Evolutionary conservation across 768 basidiomycete genomes (phyloP).

Genomic region (Auricularia sp.): DNA sequence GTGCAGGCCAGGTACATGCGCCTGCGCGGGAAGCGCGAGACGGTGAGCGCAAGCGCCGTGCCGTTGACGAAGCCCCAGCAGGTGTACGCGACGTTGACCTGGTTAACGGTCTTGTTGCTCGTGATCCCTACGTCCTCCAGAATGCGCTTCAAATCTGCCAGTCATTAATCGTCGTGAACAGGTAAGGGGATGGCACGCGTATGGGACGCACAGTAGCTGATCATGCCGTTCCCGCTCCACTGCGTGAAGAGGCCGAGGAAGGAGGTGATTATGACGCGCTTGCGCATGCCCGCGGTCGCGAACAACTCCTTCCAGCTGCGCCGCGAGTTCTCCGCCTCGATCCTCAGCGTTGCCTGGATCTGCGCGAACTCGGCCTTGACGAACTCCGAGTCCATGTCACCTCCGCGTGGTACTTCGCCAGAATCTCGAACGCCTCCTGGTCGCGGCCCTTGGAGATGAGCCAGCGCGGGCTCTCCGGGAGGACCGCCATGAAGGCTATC

Average conservation of each 20-base stretch:
- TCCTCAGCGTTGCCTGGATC: slow-evolving; percentile 44
- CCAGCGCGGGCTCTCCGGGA: slow-evolving; percentile 61
- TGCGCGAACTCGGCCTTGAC: slow-evolving; percentile 48
- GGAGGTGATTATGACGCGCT: slow-evolving; percentile 36
- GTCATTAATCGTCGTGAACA: slow-evolving; percentile 26
- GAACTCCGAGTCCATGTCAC: slow-evolving; percentile 34
- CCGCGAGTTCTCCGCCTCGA: slow-evolving; percentile 38
- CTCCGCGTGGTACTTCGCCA: slow-evolving; percentile 52
- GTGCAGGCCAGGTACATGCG: slow-evolving; percentile 41
- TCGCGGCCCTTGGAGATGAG: slow-evolving; percentile 45
- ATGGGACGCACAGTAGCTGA: background rate
- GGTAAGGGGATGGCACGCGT: background rate
- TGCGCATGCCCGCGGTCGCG: slow-evolving; percentile 40
- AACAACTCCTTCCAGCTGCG: slow-evolving; percentile 38
- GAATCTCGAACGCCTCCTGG: slow-evolving; percentile 36
- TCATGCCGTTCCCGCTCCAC: slow-evolving; percentile 1
- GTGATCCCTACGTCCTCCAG: slow-evolving; percentile 42
- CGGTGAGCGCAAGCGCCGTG: slow-evolving; percentile 33
- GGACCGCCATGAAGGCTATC: slow-evolving; percentile 33
- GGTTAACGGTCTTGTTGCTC: slow-evolving; percentile 40
- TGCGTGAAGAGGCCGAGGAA: slow-evolving; percentile 18
- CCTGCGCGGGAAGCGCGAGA: slow-evolving; percentile 38
- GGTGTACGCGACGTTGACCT: slow-evolving; percentile 47
- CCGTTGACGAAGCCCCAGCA: slow-evolving; percentile 49
- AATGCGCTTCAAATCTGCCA: slow-evolving; percentile 36